Percentiles rank a stretch among this genome's conserved stretches.
Conservation (phyloP, 768 basidiomycete genomes). For the Russula brevipes region DNA sequence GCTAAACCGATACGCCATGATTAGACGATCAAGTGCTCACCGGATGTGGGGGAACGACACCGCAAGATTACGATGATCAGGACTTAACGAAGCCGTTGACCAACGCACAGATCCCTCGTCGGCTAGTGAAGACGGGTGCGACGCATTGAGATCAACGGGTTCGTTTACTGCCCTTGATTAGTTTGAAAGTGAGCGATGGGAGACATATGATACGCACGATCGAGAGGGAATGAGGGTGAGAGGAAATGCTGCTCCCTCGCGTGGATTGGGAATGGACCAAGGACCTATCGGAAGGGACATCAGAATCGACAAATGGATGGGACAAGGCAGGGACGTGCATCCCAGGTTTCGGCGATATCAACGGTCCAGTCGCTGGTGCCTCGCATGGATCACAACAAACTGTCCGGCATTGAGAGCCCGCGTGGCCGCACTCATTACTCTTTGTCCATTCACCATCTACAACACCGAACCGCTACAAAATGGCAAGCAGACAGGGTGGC, state of each 20-base stretch:
- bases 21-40: slow-evolving; percentile 31
- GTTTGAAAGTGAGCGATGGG: background rate
- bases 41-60: slow-evolving; percentile 63
- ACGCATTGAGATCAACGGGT: slow-evolving; percentile 43
- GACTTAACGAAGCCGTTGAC: slow-evolving; percentile 41
- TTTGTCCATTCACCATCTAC: background rate
- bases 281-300: slow-evolving; percentile 41
- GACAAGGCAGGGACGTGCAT: slow-evolving; percentile 57
- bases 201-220: slow-evolving; percentile 42
- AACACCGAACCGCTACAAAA: slow-evolving; percentile 27
- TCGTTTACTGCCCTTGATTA: slow-evolving; percentile 39
- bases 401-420: background rate
- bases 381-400: background rate
- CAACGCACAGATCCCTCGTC: slow-evolving; percentile 58
- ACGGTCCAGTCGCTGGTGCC: background rate
- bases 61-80: slow-evolving; percentile 48
- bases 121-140: slow-evolving; percentile 65
- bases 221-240: slow-evolving; percentile 69
- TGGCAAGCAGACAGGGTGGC: slow-evolving; percentile 73
- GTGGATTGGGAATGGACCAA: slow-evolving; percentile 81
- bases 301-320: background rate
- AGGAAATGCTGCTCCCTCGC: slow-evolving; percentile 79
- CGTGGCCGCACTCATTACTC: background rate
- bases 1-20: background rate
- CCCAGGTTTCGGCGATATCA: slow-evolving; percentile 36